Evolutionary conservation across 352 stramenopile genomes (phyloP).

Genomic region (Phytopythium oedochilum): DNA sequence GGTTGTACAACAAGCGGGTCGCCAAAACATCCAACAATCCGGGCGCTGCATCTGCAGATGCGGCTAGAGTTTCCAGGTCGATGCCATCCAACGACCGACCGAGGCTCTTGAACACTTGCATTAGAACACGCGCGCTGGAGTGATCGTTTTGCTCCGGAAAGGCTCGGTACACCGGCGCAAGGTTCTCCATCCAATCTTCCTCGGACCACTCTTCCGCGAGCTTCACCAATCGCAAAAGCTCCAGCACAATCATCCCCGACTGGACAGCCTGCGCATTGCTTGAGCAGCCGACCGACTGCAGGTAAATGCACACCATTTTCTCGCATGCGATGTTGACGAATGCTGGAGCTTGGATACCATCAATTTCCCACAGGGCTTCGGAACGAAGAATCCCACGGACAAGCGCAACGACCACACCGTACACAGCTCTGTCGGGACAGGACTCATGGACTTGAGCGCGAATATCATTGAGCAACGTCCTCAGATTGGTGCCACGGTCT

Average conservation of each 20-base stretch:
- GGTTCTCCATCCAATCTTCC: slow-evolving; percentile 9
- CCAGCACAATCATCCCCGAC: slow-evolving; percentile 18
- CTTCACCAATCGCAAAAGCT: slow-evolving; percentile 18
- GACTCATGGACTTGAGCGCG: slow-evolving; percentile 5
- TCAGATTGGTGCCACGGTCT: slow-evolving; percentile 2
- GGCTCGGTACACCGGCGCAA: slow-evolving; percentile 14
- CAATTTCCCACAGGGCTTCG: slow-evolving; percentile 4
- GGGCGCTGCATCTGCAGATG: background rate
- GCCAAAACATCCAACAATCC: background rate
- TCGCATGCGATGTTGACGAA: slow-evolving; percentile 27
- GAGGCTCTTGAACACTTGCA: background rate
- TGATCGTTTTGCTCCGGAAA: slow-evolving; percentile 4
- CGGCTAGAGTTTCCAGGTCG: background rate
- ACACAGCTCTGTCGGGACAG: slow-evolving; percentile 21
- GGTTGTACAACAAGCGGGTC: background rate
- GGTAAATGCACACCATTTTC: slow-evolving; percentile 19
- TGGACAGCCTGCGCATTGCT: slow-evolving; percentile 7
- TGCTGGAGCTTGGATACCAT: slow-evolving; percentile 6
- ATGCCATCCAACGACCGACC: background rate
- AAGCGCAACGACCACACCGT: slow-evolving; percentile 19
- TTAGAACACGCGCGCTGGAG: background rate
- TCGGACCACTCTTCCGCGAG: background rate
- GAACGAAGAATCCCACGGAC: slow-evolving; percentile 22
- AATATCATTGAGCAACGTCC: slow-evolving; percentile 18
- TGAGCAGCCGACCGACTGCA: slow-evolving; percentile 9